Evolutionary conservation across 257 asterid genomes (phyloP), one percentile per base, ranked within the genome.

Genomic region (Gentiana macrophylla): DNA sequence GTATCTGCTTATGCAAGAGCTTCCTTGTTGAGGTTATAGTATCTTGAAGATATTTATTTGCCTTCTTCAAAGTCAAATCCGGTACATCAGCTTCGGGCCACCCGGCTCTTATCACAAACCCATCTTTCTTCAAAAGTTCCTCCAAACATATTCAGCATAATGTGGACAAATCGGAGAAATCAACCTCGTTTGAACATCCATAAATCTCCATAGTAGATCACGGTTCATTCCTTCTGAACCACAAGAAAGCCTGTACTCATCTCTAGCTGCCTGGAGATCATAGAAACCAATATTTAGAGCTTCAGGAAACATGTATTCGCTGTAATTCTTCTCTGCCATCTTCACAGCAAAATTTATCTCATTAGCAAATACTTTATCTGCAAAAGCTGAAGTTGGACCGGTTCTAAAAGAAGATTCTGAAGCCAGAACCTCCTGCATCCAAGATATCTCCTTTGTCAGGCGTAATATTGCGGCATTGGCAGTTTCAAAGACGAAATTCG

Each of bases 391-490:
- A 51, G 86, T 79, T 0, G 71, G 62, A 12, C 84, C 69, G 44
- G 53, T 67, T 66, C 95, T 70, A 66, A 87, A 67, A 45, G 97
- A 76, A n/a, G 86, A 62, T 62, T 83, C 87, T 0, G 86, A 79
- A 4, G 72, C 74, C 53, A 84, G 44, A 59, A 87, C 83, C 61
- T 87, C 95, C 72, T 87, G 79, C 86, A 91, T 87, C 97, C 98
- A 91, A 12, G 84, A 24, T 46, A 81, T 71, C 70, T 87, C 98
- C 69, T 87, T 91, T 1, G 98, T 91, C 35, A 91, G 86, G 46
- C 95, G 93, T 35, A 91, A 67, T 56, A 91, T 91, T 5, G 97
- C 98, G 13, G 97, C 94, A 74, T 87, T 85, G 6, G 95, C 94
- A 0, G 98, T 87, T 69, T 87, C 96, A 47, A 84, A 84, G 54